Conservation (phyloP, 2,329 filamentous ascomycete species). For the Sclerotinia sclerotiorum region DNA sequence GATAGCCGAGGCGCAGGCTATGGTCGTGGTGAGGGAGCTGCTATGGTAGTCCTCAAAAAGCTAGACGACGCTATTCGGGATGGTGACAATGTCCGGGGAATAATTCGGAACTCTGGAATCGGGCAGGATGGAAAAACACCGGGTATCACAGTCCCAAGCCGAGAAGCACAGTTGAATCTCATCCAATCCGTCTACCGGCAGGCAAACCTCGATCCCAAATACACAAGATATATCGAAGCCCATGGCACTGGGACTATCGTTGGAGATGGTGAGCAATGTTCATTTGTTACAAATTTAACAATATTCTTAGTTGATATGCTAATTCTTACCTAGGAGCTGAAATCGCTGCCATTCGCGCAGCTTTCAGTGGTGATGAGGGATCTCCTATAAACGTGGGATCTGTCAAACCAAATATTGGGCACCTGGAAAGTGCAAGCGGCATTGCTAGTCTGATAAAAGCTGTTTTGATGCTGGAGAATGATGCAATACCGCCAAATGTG, state of each 20-base stretch:
- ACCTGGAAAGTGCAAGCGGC: conserved; percentile 45
- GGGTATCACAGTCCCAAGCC: too few relatives aligned
- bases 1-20: conserved; percentile 62
- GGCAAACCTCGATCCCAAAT: too few relatives aligned
- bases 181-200: too few relatives aligned
- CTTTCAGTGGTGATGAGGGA: too few relatives aligned
- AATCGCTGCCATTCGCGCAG: too few relatives aligned
- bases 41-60: conserved; percentile 58
- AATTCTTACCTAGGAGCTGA: too few relatives aligned
- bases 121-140: too few relatives aligned
- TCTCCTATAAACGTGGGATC: conserved; percentile 7
- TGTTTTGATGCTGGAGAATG: conserved; percentile 41
- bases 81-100: conserved; percentile 56
- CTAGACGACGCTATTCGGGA: conserved; percentile 56
- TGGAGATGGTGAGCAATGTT: neutral
- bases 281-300: too few relatives aligned
- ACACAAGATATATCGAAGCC: conserved; percentile 38
- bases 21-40: conserved; percentile 60
- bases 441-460: conserved; percentile 48
- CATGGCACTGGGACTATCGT: conserved; percentile 24
- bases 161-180: too few relatives aligned
- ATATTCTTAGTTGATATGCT: too few relatives aligned
- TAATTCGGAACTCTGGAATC: conserved; percentile 47
- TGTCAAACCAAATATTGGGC: conserved; percentile 46
- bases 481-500: conserved; percentile 29